phyloP scores from a whole-genome alignment of 2,329 filamentous ascomycete species.

The Xylariomycetidae sp. region DNA sequence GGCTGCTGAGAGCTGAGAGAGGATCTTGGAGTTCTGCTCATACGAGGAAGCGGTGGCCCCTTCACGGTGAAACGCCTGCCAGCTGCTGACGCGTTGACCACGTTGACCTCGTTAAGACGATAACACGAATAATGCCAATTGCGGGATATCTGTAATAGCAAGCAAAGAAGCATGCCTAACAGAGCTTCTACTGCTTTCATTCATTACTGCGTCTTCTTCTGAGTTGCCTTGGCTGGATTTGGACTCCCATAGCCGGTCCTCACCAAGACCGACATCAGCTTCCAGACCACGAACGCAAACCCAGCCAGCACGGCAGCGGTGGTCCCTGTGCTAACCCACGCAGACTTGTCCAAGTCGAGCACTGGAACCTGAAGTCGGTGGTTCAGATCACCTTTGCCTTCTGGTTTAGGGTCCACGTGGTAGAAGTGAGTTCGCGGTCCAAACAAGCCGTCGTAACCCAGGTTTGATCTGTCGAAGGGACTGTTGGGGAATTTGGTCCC shows the following conservation, averaged over 20 bases:
- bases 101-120: too few species aligned
- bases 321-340: slow-evolving; percentile 49
- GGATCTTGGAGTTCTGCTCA: too few species aligned
- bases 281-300: slow-evolving; percentile 65
- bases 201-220: slow-evolving; percentile 25
- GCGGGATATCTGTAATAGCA: too few species aligned
- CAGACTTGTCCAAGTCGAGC: slow-evolving; percentile 45
- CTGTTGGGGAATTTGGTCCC: slow-evolving; percentile 64
- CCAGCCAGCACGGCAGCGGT: slow-evolving; percentile 53
- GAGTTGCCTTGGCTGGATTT: slow-evolving; percentile 10
- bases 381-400: slow-evolving; percentile 34
- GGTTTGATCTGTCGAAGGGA: slow-evolving; percentile 76
- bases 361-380: slow-evolving; percentile 60
- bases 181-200: background rate
- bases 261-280: slow-evolving; percentile 37
- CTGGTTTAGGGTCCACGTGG: slow-evolving; percentile 57
- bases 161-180: background rate
- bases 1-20: too few species aligned
- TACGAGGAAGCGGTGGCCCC: too few species aligned
- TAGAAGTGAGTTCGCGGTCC: slow-evolving; percentile 74
- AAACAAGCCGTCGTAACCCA: slow-evolving; percentile 85
- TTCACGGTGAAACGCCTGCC: too few species aligned
- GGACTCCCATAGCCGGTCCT: slow-evolving; percentile 26
- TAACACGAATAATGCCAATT: too few species aligned
- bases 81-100: too few species aligned